phyloP scores from a whole-genome alignment of 116 monocot genomes.

The Iris pallida region DNA sequence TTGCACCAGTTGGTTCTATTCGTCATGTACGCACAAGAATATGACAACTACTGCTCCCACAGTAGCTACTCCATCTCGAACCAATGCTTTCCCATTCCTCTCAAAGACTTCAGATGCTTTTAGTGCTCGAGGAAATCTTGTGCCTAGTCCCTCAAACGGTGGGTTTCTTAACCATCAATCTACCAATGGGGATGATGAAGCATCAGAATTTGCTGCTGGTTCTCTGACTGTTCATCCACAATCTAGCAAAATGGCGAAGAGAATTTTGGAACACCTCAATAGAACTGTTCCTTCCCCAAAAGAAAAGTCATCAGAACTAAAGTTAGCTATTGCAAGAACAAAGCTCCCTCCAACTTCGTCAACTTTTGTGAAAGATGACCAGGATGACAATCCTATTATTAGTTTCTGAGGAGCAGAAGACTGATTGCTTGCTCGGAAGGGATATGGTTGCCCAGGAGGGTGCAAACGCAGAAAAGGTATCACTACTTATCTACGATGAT shows the following conservation, averaged over 20 bases:
- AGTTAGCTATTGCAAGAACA: conserved; percentile 6
- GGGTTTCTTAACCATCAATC: conserved; percentile 3
- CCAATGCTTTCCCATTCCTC: too few relatives aligned
- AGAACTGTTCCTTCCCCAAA: conserved; percentile 44
- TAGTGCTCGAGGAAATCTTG: background rate
- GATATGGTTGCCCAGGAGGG: conserved; percentile 10
- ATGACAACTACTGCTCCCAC: too few relatives aligned
- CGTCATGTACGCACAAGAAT: too few relatives aligned
- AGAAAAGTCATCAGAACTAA: conserved; percentile 22
- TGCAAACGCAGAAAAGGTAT: conserved; percentile 26
- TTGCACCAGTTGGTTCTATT: too few relatives aligned
- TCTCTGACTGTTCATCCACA: conserved; percentile 28
- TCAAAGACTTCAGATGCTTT: too few relatives aligned
- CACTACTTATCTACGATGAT: background rate
- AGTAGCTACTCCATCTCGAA: too few relatives aligned
- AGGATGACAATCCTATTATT: background rate
- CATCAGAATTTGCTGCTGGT: conserved; percentile 3
- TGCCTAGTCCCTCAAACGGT: conserved; percentile 10
- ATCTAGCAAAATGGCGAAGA: conserved; percentile 29
- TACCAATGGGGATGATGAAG: background rate
- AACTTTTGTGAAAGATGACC: background rate
- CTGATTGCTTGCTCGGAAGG: background rate
- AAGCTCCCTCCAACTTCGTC: conserved; percentile 3
- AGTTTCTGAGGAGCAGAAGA: conserved; percentile 1
- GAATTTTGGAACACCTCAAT: conserved; percentile 49